Percentiles rank a stretch among this genome's conserved stretches.
Conservation (phyloP, 129 eudicot genomes). For the Centaurea solstitialis region DNA sequence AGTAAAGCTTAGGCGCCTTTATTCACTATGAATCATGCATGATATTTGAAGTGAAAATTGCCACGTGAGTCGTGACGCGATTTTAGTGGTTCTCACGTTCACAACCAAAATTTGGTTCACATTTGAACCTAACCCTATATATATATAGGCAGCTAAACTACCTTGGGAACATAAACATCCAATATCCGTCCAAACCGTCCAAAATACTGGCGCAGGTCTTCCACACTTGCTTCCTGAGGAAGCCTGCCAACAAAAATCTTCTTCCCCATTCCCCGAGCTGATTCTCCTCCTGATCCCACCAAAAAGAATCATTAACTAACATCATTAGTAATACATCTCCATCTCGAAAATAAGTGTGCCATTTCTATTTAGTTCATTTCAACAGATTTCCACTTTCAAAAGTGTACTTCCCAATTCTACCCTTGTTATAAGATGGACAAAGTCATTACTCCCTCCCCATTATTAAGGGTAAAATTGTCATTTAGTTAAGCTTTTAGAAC, state of each 20-base stretch:
- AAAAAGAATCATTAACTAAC: not conserved
- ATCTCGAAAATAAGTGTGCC: not conserved
- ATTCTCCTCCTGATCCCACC: conserved; percentile 50
- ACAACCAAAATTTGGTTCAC: too few relatives aligned
- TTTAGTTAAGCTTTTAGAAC: not conserved
- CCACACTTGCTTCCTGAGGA: conserved; percentile 92
- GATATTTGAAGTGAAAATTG: too few relatives aligned
- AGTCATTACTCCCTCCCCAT: not conserved
- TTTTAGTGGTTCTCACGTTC: too few relatives aligned
- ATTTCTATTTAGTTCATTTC: not conserved
- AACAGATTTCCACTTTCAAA: too few relatives aligned
- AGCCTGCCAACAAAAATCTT: conserved; percentile 97
- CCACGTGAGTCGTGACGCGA: too few relatives aligned
- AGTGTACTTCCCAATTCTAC: not conserved
- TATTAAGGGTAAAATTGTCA: not conserved
- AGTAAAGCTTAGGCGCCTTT: too few relatives aligned
- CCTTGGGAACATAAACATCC: conserved; percentile 98
- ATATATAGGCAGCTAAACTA: conserved; percentile 18
- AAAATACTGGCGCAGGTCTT: conserved; percentile 91
- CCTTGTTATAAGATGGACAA: not conserved
- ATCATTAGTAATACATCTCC: not conserved
- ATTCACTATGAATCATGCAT: too few relatives aligned
- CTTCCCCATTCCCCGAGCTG: conserved; percentile 82
- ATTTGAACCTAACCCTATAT: too few relatives aligned
- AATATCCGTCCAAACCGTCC: conserved; percentile 91